Evolutionary conservation across 2,329 filamentous ascomycete genomes (phyloP).

Genomic region (Paradendryphiella salina): DNA sequence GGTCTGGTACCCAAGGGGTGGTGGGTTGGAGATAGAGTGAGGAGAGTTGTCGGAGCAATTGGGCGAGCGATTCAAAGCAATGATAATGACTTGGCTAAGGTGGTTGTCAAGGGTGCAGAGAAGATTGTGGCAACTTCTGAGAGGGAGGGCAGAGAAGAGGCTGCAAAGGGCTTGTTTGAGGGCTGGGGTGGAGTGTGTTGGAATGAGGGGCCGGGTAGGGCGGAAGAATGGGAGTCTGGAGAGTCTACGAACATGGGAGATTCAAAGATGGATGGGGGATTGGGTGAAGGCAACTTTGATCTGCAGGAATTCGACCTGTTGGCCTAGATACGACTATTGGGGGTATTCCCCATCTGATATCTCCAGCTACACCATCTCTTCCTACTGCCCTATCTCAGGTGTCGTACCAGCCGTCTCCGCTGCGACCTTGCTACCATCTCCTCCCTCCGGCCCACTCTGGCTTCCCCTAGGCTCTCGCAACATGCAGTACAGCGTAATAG

Average conservation of each 20-base stretch:
- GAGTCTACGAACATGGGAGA: slow-evolving; percentile 11
- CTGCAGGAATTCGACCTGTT: too few species aligned
- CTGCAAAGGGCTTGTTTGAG: slow-evolving; percentile 33
- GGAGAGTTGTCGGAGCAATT: slow-evolving; percentile 28
- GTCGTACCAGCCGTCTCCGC: too few species aligned
- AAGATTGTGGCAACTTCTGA: slow-evolving; percentile 20
- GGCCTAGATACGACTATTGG: too few species aligned
- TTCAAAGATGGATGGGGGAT: not conserved
- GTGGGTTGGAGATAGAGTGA: slow-evolving; percentile 23
- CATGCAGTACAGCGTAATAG: slow-evolving; percentile 53
- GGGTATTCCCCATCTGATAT: too few species aligned
- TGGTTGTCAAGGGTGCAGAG: slow-evolving; percentile 27
- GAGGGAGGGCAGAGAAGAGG: slow-evolving; percentile 23
- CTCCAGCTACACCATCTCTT: too few species aligned
- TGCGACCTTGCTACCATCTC: too few species aligned
- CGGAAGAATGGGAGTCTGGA: slow-evolving; percentile 26
- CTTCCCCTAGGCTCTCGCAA: slow-evolving; percentile 43
- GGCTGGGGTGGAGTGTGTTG: slow-evolving; percentile 33
- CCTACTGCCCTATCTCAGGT: too few species aligned
- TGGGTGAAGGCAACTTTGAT: not conserved
- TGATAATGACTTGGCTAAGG: slow-evolving; percentile 14
- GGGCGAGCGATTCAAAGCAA: slow-evolving; percentile 21
- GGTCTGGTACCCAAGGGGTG: slow-evolving; percentile 32
- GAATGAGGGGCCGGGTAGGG: slow-evolving; percentile 30
- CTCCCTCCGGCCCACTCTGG: too few species aligned